Evolutionary conservation across 2,329 filamentous ascomycete species (phyloP).

Genomic region (Pseudogymnoascus sp.): DNA sequence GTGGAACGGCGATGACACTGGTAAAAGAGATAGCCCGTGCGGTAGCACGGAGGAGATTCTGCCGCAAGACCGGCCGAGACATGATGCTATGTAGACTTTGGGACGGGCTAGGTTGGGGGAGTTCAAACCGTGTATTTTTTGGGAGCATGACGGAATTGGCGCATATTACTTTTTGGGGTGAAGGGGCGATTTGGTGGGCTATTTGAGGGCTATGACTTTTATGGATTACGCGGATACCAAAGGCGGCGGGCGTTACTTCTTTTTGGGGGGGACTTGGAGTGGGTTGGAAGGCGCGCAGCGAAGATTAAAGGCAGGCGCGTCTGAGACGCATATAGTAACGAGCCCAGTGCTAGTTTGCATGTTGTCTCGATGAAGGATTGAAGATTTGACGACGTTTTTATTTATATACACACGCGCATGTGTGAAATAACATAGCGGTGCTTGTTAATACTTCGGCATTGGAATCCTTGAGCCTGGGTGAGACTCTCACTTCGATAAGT

Average conservation of each 20-base stretch:
- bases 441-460: neutral
- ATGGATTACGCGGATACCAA: conserved; percentile 3
- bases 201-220: neutral
- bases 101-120: neutral
- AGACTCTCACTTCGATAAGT: neutral
- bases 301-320: neutral
- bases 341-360: neutral
- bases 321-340: neutral
- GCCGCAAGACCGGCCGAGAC: neutral
- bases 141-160: neutral
- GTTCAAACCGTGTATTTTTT: neutral
- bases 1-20: neutral
- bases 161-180: neutral
- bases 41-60: neutral
- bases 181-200: neutral
- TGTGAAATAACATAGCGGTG: neutral
- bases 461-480: no score
- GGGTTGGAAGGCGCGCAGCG: neutral
- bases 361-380: neutral
- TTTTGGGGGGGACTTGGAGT: neutral
- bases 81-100: neutral
- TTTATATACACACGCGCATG: neutral
- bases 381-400: neutral
- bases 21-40: neutral
- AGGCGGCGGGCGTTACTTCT: neutral